Evolutionary conservation across 2,329 filamentous ascomycete genomes (phyloP).

Genomic region (Aspergillus sp.): DNA sequence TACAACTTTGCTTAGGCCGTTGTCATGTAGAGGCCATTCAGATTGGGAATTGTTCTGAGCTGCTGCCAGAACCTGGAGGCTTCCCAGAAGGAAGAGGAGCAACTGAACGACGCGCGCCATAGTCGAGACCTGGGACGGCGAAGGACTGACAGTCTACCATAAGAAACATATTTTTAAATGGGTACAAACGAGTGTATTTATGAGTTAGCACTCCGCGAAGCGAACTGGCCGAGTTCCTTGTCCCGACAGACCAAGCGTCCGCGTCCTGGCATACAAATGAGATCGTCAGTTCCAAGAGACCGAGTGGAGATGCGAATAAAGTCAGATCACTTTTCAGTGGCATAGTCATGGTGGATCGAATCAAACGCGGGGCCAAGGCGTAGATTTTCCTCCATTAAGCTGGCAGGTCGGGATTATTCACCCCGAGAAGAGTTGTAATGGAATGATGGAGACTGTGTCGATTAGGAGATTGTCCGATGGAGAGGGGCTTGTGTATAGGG

Average conservation of each 20-base stretch:
- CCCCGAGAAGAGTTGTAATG: not conserved
- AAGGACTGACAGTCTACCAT: not conserved
- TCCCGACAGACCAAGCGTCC: not conserved
- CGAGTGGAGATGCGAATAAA: not conserved
- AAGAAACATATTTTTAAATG: not conserved
- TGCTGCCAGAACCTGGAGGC: conserved; percentile 11
- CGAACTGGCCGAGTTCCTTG: not conserved
- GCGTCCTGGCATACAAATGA: not conserved
- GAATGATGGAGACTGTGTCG: not conserved
- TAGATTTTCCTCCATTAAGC: conserved; percentile 15
- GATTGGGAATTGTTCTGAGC: conserved; percentile 15
- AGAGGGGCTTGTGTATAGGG: not conserved
- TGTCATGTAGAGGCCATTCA: conserved; percentile 51
- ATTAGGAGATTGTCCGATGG: conserved; percentile 10
- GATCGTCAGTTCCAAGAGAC: conserved; percentile 1
- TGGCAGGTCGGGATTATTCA: not conserved
- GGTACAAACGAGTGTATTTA: conserved; percentile 1
- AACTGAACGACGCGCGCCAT: conserved; percentile 15
- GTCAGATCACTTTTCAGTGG: not conserved
- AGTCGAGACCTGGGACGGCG: not conserved
- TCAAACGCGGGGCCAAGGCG: not conserved
- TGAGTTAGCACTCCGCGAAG: not conserved
- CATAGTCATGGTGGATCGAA: not conserved
- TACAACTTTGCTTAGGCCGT: conserved; percentile 47
- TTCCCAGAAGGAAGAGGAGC: conserved; percentile 12